Percentiles rank a stretch among this genome's conserved stretches.
Evolutionary conservation across 805 yeast genomes (phyloP).

Genomic region (Nematodospora valgi): DNA sequence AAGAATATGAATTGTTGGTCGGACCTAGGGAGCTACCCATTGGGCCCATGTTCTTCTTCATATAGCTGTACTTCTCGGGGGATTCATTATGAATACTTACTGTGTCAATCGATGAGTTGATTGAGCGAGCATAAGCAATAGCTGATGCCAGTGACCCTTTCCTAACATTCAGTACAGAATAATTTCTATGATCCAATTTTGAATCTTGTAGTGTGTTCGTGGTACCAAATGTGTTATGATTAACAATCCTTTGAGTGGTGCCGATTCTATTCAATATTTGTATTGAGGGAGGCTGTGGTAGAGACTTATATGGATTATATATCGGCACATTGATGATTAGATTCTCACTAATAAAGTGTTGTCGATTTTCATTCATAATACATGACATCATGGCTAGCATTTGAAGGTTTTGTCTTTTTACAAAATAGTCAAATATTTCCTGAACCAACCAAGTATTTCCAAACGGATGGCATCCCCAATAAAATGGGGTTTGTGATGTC

Average conservation of each 20-base stretch:
- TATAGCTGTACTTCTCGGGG: conserved; percentile 10
- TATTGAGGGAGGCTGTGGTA: conserved; percentile 28
- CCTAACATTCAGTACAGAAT: conserved; percentile 9
- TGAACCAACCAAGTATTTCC: conserved; percentile 66
- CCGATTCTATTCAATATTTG: no score
- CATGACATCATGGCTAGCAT: conserved; percentile 90
- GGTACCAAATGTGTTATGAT: no score
- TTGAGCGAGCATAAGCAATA: conserved; percentile 9
- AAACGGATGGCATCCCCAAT: conserved; percentile 81
- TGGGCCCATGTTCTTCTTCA: conserved; percentile 8
- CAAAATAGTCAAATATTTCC: conserved; percentile 63
- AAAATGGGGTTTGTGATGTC: conserved; percentile 23
- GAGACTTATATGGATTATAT: conserved; percentile 43
- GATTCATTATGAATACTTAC: conserved; percentile 8
- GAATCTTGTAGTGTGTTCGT: no score
- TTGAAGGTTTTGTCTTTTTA: conserved; percentile 64
- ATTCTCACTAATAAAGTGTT: conserved; percentile 16
- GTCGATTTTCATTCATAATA: conserved; percentile 49
- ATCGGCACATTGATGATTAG: conserved; percentile 36
- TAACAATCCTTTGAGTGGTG: no score
- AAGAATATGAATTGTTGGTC: conserved; percentile 8
- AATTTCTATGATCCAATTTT: conserved; percentile 6
- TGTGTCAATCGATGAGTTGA: conserved; percentile 10
- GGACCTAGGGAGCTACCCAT: neutral
- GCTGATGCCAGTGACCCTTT: conserved; percentile 7